A percentile compares a stretch with the other conserved stretches of the same genome.
These are phyloP conservation scores for Pseudocercospora fuligena DNA, from an alignment of 2,329 filamentous ascomycete genomes.

Conservation along the genomic window DNA sequence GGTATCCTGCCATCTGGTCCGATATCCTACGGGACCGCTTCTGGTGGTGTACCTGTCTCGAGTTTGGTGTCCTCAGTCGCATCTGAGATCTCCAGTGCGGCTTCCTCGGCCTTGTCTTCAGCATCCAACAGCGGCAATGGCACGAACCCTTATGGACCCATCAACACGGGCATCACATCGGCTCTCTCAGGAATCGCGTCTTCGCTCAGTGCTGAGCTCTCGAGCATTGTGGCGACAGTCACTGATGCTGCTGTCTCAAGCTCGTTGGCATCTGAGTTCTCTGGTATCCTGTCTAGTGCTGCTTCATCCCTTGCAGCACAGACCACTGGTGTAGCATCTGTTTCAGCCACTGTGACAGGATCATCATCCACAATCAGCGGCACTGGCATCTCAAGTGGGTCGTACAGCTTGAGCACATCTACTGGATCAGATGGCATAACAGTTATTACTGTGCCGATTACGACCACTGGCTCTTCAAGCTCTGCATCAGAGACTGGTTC, in stretches of 20 bases:
- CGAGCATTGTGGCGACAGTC: constrained; percentile 38
- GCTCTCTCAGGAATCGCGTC: constrained; percentile 38
- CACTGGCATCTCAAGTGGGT: constrained; percentile 19
- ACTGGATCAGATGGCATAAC: constrained; percentile 27
- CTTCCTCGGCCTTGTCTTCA: constrained; percentile 30
- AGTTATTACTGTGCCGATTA: constrained; percentile 32
- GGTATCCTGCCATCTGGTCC: constrained; percentile 10
- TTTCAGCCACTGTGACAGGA: constrained; percentile 14
- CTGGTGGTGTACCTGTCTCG: constrained; percentile 14
- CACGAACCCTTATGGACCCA: constrained; percentile 16
- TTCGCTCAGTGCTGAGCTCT: constrained; percentile 36
- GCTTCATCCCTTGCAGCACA: constrained; percentile 31
- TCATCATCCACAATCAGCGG: constrained; percentile 26
- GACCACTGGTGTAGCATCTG: constrained; percentile 14
- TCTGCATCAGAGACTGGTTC: constrained; percentile 25
- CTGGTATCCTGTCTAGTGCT: constrained; percentile 39
- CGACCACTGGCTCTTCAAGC: constrained; percentile 25
- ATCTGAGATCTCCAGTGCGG: constrained; percentile 27
- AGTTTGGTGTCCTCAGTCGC: constrained; percentile 34
- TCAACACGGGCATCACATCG: constrained; percentile 24
- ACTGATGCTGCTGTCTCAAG: constrained; percentile 35
- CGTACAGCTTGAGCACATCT: constrained; percentile 27
- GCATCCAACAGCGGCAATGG: constrained; percentile 22
- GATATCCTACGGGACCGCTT: constrained; percentile 4
- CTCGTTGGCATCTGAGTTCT: constrained; percentile 37